phyloP scores from a whole-genome alignment of 108 stramenopile species.

The Fragilariopsis cylindrus region DNA sequence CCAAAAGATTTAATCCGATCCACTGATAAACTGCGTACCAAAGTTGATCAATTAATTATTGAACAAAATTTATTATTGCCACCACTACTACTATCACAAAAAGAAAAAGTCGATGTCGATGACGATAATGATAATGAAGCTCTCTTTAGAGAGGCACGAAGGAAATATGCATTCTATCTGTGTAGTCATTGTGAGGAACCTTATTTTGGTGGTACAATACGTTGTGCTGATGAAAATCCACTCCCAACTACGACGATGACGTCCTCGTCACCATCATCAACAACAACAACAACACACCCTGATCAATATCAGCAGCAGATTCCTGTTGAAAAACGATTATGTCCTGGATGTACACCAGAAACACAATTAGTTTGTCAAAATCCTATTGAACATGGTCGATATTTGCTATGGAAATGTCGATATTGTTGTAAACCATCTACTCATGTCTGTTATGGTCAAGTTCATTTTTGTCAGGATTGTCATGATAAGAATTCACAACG shows the following conservation, averaged over 20 bases:
- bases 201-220: constrained; percentile 73
- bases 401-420: constrained; percentile 68
- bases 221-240: constrained; percentile 51
- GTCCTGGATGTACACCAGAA: constrained; percentile 53
- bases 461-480: constrained; percentile 64
- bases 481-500: constrained; percentile 57
- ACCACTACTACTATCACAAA: not conserved
- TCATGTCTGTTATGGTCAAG: constrained; percentile 62
- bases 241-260: not conserved
- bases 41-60: constrained; percentile 54
- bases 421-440: constrained; percentile 66
- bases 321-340: constrained; percentile 39
- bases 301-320: not conserved
- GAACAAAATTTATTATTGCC: constrained; percentile 11
- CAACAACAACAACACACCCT: not conserved
- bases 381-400: constrained; percentile 48
- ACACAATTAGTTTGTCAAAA: constrained; percentile 48
- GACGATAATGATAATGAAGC: constrained; percentile 12
- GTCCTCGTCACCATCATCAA: too few relatives aligned
- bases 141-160: constrained; percentile 40
- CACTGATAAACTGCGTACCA: constrained; percentile 50
- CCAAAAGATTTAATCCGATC: constrained; percentile 41
- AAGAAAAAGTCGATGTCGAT: not conserved
- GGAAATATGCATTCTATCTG: constrained; percentile 65
- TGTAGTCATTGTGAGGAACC: constrained; percentile 64